Conservation (phyloP, 2,329 filamentous ascomycete genomes). For the Paecilomyces sp. region DNA sequence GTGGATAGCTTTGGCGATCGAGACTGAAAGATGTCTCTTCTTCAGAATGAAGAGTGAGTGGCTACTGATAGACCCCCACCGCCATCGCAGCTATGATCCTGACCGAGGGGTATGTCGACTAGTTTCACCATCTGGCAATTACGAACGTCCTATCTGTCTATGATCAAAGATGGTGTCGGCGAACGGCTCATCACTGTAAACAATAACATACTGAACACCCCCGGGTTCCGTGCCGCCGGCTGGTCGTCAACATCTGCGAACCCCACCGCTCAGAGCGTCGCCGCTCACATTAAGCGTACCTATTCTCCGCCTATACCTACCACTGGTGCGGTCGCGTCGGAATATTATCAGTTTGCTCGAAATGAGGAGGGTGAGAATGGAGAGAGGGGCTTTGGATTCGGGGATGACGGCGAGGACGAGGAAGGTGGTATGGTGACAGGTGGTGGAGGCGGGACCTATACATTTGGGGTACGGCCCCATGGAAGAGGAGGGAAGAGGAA, state of each 20-base stretch:
- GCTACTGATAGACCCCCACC: not conserved
- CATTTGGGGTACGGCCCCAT: constrained; percentile 42
- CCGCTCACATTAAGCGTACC: constrained; percentile 53
- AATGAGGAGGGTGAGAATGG: constrained; percentile 21
- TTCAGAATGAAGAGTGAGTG: constrained; percentile 47
- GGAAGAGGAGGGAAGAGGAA: constrained; percentile 22
- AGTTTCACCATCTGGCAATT: constrained; percentile 62
- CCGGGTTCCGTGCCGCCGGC: constrained; percentile 58
- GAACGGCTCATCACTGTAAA: constrained; percentile 61
- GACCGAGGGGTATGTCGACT: constrained; percentile 5
- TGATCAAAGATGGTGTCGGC: constrained; percentile 59
- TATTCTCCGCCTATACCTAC: constrained; percentile 63
- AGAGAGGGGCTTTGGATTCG: constrained; percentile 20
- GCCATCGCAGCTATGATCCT: not conserved
- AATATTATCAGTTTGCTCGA: constrained; percentile 51
- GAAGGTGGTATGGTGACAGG: constrained; percentile 59
- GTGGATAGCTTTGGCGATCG: not conserved
- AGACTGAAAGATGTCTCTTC: constrained; percentile 36
- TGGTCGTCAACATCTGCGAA: constrained; percentile 41
- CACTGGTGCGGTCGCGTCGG: constrained; percentile 47
- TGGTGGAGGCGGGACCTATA: constrained; percentile 46
- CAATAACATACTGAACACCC: constrained; percentile 55
- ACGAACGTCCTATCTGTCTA: constrained; percentile 56
- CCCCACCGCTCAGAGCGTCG: constrained; percentile 33
- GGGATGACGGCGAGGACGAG: constrained; percentile 52